A percentile compares a stretch with the other conserved stretches of the same genome.
phyloP scores from a whole-genome alignment of 352 stramenopile species.

The Pythium utonaiense region DNA sequence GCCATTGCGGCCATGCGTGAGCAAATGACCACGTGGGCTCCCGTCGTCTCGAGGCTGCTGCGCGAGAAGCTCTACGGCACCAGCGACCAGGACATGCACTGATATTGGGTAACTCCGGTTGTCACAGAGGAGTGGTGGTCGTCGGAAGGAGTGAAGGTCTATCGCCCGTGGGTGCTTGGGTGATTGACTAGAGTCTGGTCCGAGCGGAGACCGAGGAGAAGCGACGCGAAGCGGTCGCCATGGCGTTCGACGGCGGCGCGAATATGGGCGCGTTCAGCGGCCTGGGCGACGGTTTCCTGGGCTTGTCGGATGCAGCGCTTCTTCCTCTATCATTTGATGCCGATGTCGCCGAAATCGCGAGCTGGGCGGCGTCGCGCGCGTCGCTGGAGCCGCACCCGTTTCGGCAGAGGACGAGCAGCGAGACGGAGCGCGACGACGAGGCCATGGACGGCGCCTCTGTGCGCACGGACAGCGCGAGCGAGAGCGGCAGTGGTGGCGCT shows the following conservation, averaged over 20 bases:
- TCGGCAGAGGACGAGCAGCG: not conserved
- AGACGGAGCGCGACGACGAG: not conserved
- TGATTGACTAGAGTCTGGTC: too few relatives aligned
- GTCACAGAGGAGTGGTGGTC: too few relatives aligned
- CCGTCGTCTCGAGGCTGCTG: too few relatives aligned
- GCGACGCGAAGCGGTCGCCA: not conserved
- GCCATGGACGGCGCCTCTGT: not conserved
- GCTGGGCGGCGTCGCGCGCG: conserved; percentile 6
- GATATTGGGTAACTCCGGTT: too few relatives aligned
- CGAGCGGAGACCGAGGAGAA: not conserved
- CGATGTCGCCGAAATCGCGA: conserved; percentile 16
- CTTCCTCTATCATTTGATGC: conserved; percentile 4
- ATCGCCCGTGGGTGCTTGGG: too few relatives aligned
- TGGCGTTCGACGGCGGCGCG: not conserved
- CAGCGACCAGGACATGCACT: too few relatives aligned
- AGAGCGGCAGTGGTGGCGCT: not conserved
- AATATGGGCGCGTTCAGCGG: not conserved
- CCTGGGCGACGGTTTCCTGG: conserved; percentile 1
- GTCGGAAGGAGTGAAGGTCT: too few relatives aligned
- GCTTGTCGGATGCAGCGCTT: not conserved
- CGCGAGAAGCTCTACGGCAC: too few relatives aligned
- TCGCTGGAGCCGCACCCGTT: not conserved
- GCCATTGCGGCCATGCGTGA: too few relatives aligned
- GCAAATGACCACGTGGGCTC: too few relatives aligned
- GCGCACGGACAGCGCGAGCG: not conserved